phyloP scores from a whole-genome alignment of 345 rosid species.

The Salix exigua region DNA sequence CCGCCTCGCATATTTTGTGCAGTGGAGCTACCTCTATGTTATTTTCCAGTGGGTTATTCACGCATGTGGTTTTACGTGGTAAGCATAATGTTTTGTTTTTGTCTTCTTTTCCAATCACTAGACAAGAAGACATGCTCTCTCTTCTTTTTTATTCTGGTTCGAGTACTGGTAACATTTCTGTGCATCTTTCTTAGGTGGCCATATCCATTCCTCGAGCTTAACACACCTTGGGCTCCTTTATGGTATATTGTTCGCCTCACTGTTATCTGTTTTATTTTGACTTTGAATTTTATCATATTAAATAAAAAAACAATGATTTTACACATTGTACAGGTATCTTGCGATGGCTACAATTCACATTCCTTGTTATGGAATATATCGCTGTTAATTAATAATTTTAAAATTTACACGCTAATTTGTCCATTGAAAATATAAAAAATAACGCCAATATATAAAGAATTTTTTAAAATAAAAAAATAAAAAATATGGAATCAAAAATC shows the following conservation, averaged over 20 bases:
- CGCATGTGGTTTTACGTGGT: slow-evolving; percentile 78
- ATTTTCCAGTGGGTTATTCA: slow-evolving; percentile 85
- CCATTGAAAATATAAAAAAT: too few relatives aligned
- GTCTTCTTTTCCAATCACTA: background rate
- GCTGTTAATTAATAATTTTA: too few relatives aligned
- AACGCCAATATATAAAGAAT: too few relatives aligned
- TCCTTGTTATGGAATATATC: slow-evolving; percentile 71
- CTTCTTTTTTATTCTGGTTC: background rate
- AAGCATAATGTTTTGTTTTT: slow-evolving; percentile 11
- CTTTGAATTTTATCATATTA: background rate
- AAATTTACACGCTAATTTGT: too few relatives aligned
- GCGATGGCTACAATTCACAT: slow-evolving; percentile 51
- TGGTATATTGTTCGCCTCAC: slow-evolving; percentile 37
- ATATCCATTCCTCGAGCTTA: slow-evolving; percentile 73
- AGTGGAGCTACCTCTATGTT: slow-evolving; percentile 72
- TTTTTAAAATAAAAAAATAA: too few relatives aligned
- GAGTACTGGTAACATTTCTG: slow-evolving; percentile 2
- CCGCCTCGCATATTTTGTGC: slow-evolving; percentile 71
- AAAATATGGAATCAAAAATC: too few relatives aligned
- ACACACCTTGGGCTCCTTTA: slow-evolving; percentile 63
- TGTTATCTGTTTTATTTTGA: background rate
- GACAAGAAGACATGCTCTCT: background rate
- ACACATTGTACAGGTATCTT: slow-evolving; percentile 49
- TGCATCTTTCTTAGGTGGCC: slow-evolving; percentile 66
- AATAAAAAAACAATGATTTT: background rate